Evolutionary conservation across 1,284 basidiomycete species (phyloP), one percentile per base, ranked within the genome.

Genomic region (Earliella scabrosa): DNA sequence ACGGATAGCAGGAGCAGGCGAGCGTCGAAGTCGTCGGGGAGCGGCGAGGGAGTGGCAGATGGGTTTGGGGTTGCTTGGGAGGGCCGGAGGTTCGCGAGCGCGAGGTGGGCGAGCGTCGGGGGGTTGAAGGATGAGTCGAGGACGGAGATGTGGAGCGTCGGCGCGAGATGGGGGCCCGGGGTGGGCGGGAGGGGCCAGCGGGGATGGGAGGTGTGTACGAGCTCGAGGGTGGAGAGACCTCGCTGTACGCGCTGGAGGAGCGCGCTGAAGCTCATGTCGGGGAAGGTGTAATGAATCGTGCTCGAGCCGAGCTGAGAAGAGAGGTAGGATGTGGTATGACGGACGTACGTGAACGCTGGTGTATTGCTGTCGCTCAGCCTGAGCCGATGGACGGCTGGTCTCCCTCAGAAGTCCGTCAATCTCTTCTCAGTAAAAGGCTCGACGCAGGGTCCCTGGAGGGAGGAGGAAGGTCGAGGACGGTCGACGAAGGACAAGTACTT

Each of bases 91-190:
- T 80, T 81, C 18, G 86, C 86, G 43, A 98, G 85, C 0, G 91
- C 88, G 52, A 90, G 80, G 69, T 99, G 96, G 0, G 97, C 95
- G 11, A 81, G 72, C 0, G 93, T 95, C 0, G 97, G 97, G 2
- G 97, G 96, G 67, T 99, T 98, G 77, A 95, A 98, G 1, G 93
- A 96, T 0, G 94, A 90, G 68, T 98, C 96, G 32, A 98, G 82
- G 18, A 97, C 80, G 8, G 86, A 80, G 45, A 92, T 76, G 29
- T 72, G 76, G 29, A 86, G 68, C 4, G 32, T 53, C 18, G 45
- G 50, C n/a, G 36, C 2, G 52, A 18, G 47, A 56, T n/a, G 13
- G 47, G 57, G 44, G n/a, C n/a, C n/a, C 14, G 49, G 14, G 47
- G 45, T 4, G 27, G 54, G 40, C 23, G 64, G 66, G 8, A 71